Base-by-base conservation (phyloP, 2,329 filamentous ascomycete genomes). In the Trichoderma oligosporum region DNA sequence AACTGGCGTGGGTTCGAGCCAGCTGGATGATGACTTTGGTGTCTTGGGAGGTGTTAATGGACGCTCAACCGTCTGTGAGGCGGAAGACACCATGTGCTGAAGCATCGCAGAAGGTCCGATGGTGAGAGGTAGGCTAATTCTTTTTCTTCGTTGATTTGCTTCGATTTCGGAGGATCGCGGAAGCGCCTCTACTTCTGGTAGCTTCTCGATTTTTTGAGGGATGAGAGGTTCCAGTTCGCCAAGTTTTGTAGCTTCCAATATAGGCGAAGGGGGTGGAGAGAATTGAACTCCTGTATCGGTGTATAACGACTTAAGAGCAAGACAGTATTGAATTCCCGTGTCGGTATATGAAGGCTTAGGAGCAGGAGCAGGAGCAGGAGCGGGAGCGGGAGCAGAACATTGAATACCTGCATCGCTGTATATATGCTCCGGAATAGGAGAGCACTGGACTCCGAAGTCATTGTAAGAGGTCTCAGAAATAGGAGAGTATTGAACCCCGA, bases 401-500 rank as follows among this genome's bases (percentile, higher is more conserved):
- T 54, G 51, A 11, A 54, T 41, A 8, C 41, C 41, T 18, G 51
- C 41, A 25, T 38, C 24, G 11, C 8, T 54, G 41, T 46, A 54
- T 14, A 20, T n/a, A 22, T 29, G 22, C n/a, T 45, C 41, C 7
- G 31, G 25, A 38, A 16, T 20, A 16, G 48, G 48, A 33, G 25
- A 22, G 7, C 18, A 42, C 18, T 52, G 48, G n/a, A 41, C 27
- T 31, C 27, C 48, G 22, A 36, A 18, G 9, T 42, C 27, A 4
- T 16, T 42, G 6, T 52, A 52, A n/a, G 12, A 42, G 14, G 7
- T 14, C 8, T 52, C 25, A 5, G 36, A 52, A 22, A 36, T 36
- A 52, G 90, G 91, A 31, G 91, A 93, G 66, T 83, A 93, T 70
- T 97, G 92, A 27, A 90, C 80, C 3, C 86, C 89, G n/a, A 81